These are phyloP conservation scores for Cucurbita moschata DNA, from an alignment of 306 rosid species.

Conservation along the genomic window DNA sequence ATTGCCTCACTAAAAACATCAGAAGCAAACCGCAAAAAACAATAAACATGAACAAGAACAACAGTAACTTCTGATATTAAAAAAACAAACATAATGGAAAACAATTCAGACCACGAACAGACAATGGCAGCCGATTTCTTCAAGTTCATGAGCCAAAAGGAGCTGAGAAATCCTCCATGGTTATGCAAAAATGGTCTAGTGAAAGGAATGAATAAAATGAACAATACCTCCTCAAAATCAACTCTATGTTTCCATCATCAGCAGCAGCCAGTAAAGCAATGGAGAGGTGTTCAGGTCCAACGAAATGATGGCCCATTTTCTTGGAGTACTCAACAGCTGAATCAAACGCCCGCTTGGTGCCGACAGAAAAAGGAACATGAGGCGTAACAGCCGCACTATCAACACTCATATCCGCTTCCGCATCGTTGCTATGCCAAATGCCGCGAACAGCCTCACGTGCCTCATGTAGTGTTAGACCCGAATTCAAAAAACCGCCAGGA, in stretches of 20 bases:
- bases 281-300: slow-evolving; percentile 66
- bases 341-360: slow-evolving; percentile 55
- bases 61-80: neutral
- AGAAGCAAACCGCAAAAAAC: neutral
- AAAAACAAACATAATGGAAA: neutral
- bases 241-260: slow-evolving; percentile 60
- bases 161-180: neutral
- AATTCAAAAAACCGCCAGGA: slow-evolving; percentile 42
- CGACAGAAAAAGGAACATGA: slow-evolving; percentile 46
- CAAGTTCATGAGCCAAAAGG: neutral
- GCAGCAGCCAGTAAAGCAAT: slow-evolving; percentile 41
- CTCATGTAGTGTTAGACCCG: slow-evolving; percentile 39
- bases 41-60: neutral
- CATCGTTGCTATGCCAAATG: slow-evolving; percentile 24
- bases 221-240: slow-evolving; percentile 50
- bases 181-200: neutral
- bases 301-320: slow-evolving; percentile 45
- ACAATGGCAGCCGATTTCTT: neutral
- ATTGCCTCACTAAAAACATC: neutral
- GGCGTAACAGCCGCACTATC: neutral
- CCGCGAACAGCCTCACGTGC: slow-evolving; percentile 47
- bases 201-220: neutral
- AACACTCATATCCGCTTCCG: neutral
- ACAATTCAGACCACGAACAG: neutral
- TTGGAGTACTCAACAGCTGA: slow-evolving; percentile 69